Percentiles rank a stretch among this genome's conserved stretches.
phyloP scores from a whole-genome alignment of 2,329 filamentous ascomycete species.

The Venturia oleaginea region DNA sequence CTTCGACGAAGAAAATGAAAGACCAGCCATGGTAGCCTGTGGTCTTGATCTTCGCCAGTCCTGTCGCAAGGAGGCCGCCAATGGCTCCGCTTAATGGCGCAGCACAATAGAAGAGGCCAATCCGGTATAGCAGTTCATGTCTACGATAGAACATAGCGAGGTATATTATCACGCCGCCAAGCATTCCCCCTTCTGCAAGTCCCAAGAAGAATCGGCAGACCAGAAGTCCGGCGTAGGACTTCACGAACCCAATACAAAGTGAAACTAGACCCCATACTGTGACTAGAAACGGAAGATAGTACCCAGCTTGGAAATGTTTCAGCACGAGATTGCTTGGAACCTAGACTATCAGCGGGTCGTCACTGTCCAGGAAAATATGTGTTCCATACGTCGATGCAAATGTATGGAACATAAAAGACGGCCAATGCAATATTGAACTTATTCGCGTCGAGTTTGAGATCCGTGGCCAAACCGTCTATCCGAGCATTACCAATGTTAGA shows the following conservation, averaged over 20 bases:
- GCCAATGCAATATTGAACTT: slow-evolving; percentile 36
- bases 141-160: slow-evolving; percentile 30
- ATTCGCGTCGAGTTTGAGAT: slow-evolving; percentile 29
- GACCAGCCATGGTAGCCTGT: slow-evolving; percentile 48
- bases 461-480: slow-evolving; percentile 29
- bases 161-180: slow-evolving; percentile 28
- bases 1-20: slow-evolving; percentile 58
- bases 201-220: slow-evolving; percentile 13
- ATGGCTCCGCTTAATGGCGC: slow-evolving; percentile 12
- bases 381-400: slow-evolving; percentile 29
- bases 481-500: slow-evolving; percentile 41
- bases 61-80: slow-evolving; percentile 13
- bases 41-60: slow-evolving; percentile 22
- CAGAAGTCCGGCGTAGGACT: slow-evolving; percentile 10
- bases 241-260: slow-evolving; percentile 13
- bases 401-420: slow-evolving; percentile 38
- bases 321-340: slow-evolving; percentile 56
- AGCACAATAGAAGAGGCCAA: slow-evolving; percentile 13
- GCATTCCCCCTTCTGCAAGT: slow-evolving; percentile 13
- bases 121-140: slow-evolving; percentile 8
- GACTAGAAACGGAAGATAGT: slow-evolving; percentile 52
- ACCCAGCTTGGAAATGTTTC: slow-evolving; percentile 50
- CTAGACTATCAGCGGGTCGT: slow-evolving; percentile 35
- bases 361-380: not conserved
- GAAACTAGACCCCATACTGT: slow-evolving; percentile 12